phyloP scores from a whole-genome alignment of 1,284 basidiomycete genomes.

The Ustilago xerochloae region DNA sequence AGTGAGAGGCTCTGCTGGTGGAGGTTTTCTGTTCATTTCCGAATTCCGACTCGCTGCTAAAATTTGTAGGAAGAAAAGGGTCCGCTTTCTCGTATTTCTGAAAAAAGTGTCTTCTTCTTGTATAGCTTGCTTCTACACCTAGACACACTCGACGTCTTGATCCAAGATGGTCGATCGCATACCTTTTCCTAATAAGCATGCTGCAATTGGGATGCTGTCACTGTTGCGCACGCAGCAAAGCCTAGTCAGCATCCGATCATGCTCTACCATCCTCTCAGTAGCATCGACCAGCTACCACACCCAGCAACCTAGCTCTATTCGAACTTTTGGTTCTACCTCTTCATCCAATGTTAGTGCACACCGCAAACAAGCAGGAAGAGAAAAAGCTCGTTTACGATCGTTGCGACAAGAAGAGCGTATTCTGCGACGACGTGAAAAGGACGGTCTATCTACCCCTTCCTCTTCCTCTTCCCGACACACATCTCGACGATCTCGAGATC shows the following conservation, averaged over 20 bases:
- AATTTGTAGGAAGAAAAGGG: constrained; percentile 29
- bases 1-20: background rate
- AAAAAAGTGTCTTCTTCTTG: background rate
- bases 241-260: background rate
- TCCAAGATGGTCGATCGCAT: constrained; percentile 29
- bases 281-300: constrained; percentile 19
- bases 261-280: background rate
- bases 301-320: background rate
- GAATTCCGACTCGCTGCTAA: constrained; percentile 25
- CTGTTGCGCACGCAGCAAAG: constrained; percentile 1
- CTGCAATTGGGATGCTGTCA: constrained; percentile 5
- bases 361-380: constrained; percentile 43
- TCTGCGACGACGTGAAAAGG: constrained; percentile 34
- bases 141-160: too few species aligned
- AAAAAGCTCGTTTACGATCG: constrained; percentile 31
- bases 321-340: constrained; percentile 10
- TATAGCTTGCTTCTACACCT: background rate
- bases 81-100: background rate
- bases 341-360: constrained; percentile 21
- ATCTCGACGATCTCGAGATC: constrained; percentile 11
- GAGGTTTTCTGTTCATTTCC: constrained; percentile 22
- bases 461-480: background rate
- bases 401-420: constrained; percentile 21
- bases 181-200: constrained; percentile 9
- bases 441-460: background rate